Evolutionary conservation across 75 land plant species (phyloP), one percentile per base, ranked within the genome.

Genomic region (Azolla pinnata): DNA sequence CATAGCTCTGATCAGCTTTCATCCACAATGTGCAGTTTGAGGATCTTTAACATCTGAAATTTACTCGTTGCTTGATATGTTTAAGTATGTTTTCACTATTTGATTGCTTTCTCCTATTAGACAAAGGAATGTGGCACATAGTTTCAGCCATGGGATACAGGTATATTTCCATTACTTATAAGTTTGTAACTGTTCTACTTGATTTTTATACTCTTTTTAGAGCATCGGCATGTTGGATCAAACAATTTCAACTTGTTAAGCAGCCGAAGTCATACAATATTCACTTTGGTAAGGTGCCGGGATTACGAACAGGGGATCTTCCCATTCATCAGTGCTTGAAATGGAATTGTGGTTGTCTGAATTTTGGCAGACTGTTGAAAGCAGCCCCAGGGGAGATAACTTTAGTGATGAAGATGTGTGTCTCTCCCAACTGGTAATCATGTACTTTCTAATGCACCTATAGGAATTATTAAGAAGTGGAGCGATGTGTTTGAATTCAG

Each of bases 161-260:
- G n/a, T n/a, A n/a, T n/a, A n/a, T n/a, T n/a, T n/a, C n/a, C 35
- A 18, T 17, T 2, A 57, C 27, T 9, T 29, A 10, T 14, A 16
- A 29, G 20, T 16, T 57, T 57, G 34, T 31, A 28, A 18, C 4
- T n/a, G 24, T 51, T 28, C 27, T 26, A 51, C n/a, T 51, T 20
- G 54, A 19, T 24, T 2, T 23, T 17, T 26, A 46, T 55, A 33
- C 16, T 63, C 25, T 47, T 31, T 35, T 65, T 75, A 87, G 92
- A 84, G 70, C 92, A 87, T 67, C 92, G 92, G 23, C 92, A 87
- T 69, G 88, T 87, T 70, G 92, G 92, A 28, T 87, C 92, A 60
- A 87, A 84, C 52, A 87, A 87, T 62, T 87, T 84, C 57, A 87
- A 87, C 59, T 68, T 87, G 46, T 65, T 87, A 18, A 87, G 92